These are phyloP conservation scores for Hevea brasiliensis DNA, from an alignment of 345 rosid genomes.

Conservation along the genomic window DNA sequence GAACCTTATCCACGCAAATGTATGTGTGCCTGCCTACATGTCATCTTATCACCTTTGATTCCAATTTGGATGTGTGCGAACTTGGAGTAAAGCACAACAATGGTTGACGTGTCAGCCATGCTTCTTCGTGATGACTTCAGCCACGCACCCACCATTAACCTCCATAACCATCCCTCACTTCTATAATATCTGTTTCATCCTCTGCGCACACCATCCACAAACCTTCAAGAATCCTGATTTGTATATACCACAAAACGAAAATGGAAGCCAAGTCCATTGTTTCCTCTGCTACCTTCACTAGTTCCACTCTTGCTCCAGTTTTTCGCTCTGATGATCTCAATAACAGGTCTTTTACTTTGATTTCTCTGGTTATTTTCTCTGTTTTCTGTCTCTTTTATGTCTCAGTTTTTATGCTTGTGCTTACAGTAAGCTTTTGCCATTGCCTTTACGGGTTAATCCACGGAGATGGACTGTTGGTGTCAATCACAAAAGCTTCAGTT, in stretches of 20 bases:
- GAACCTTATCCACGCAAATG: too few species aligned
- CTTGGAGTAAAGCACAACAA: background rate
- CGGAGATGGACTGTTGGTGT: constrained; percentile 11
- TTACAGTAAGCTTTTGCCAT: constrained; percentile 15
- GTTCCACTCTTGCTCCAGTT: constrained; percentile 27
- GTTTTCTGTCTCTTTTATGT: too few species aligned
- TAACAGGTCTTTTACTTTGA: constrained; percentile 20
- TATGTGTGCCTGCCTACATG: background rate
- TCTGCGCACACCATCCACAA: too few species aligned
- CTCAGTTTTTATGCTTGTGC: background rate
- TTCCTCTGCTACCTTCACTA: constrained; percentile 26
- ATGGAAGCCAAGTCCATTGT: constrained; percentile 39
- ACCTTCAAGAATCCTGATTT: background rate
- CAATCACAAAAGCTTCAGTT: constrained; percentile 14
- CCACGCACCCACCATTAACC: background rate
- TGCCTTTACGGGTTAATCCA: constrained; percentile 9
- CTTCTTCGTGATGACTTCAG: background rate
- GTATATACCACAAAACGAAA: background rate
- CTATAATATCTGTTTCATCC: background rate
- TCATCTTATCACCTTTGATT: background rate
- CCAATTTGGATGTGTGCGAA: constrained; percentile 9
- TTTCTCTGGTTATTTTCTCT: too few species aligned
- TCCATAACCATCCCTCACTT: background rate
- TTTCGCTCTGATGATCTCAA: constrained; percentile 16
- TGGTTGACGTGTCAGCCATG: constrained; percentile 35